Conservation (phyloP, 257 asterid species). For the Thymus quinquecostatus region DNA sequence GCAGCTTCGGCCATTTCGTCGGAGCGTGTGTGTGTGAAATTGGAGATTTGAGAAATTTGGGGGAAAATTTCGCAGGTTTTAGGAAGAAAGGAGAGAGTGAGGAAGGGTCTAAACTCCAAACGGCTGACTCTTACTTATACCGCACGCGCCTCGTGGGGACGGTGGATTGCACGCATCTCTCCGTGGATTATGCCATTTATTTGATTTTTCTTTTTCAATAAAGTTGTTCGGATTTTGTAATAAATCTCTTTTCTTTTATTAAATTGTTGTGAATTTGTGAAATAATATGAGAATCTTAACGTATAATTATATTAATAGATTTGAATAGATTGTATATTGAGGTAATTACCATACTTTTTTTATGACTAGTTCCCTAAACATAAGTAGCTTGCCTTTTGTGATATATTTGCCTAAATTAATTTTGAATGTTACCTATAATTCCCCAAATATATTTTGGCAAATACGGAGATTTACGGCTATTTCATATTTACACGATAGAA, state of each 20-base stretch:
- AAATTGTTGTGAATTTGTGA: neutral
- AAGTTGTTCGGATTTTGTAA: slow-evolving; percentile 1
- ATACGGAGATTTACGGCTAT: neutral
- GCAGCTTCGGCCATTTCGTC: slow-evolving; percentile 47
- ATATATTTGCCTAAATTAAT: neutral
- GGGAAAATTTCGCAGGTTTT: slow-evolving; percentile 35
- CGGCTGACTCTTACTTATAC: neutral
- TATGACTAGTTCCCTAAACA: neutral
- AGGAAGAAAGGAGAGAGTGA: slow-evolving; percentile 1
- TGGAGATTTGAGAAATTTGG: slow-evolving; percentile 3
- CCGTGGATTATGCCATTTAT: neutral
- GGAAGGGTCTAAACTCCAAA: slow-evolving; percentile 20
- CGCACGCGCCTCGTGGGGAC: slow-evolving; percentile 24
- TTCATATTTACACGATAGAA: too few relatives aligned
- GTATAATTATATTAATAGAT: neutral
- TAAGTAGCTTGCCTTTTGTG: neutral
- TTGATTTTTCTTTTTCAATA: neutral
- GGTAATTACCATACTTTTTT: neutral
- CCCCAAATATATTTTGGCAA: neutral
- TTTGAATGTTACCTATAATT: neutral
- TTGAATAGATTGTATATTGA: neutral
- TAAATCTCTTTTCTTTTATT: neutral
- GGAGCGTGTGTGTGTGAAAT: neutral
- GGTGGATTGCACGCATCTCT: slow-evolving; percentile 17
- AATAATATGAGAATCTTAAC: neutral